phyloP scores from a whole-genome alignment of 2,329 filamentous ascomycete genomes.

The Diaporthe caulivora region DNA sequence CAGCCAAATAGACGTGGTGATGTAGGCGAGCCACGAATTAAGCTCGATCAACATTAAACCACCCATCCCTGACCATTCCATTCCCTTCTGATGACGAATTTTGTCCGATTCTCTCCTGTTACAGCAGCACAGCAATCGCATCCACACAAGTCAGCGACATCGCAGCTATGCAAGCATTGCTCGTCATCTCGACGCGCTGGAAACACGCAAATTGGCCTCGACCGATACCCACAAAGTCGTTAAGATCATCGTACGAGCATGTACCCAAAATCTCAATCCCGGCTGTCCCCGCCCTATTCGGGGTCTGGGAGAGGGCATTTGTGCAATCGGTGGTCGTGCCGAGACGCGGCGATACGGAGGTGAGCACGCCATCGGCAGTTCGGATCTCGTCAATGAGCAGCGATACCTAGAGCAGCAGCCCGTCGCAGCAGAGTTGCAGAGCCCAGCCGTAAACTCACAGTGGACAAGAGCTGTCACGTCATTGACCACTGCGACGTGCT shows the following conservation, averaged over 20 bases:
- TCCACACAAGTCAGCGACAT: constrained; percentile 10
- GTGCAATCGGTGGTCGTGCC: constrained; percentile 23
- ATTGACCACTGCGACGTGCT: constrained; percentile 30
- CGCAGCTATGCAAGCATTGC: background rate
- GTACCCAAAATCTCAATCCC: background rate
- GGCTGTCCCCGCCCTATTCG: background rate
- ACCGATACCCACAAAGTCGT: background rate
- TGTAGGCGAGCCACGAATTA: background rate
- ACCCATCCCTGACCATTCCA: background rate
- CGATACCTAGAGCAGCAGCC: constrained; percentile 10
- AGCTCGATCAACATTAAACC: background rate
- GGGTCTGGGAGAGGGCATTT: background rate
- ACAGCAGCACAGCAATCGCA: background rate
- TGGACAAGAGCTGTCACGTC: constrained; percentile 32
- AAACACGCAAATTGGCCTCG: background rate
- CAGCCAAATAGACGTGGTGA: background rate
- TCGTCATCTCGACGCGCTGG: constrained; percentile 11
- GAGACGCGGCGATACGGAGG: constrained; percentile 33
- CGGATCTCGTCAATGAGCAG: constrained; percentile 39
- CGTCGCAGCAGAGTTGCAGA: constrained; percentile 12
- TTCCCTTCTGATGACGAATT: background rate
- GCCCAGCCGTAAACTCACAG: background rate
- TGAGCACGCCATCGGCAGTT: constrained; percentile 40
- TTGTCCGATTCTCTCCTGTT: background rate
- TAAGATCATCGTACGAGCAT: constrained; percentile 11